Conservation (phyloP, 2,329 filamentous ascomycete species). For the Paraphaeosphaeria sporulosa region DNA sequence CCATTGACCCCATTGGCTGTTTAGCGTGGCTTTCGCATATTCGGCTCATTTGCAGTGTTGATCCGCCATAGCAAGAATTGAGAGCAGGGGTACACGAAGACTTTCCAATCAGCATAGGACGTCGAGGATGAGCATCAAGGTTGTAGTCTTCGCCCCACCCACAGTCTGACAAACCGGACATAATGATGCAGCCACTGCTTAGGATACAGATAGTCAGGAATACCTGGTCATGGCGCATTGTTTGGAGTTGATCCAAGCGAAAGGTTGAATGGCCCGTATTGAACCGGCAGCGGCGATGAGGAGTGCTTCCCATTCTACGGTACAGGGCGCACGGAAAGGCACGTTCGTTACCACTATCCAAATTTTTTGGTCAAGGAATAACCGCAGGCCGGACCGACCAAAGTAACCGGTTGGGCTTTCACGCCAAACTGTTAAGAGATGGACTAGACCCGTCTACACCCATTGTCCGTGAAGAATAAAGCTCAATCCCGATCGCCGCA, state of each 20-base stretch:
- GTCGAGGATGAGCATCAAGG: background rate
- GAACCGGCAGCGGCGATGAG: background rate
- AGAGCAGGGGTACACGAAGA: background rate
- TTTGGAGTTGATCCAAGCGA: background rate
- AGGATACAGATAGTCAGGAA: background rate
- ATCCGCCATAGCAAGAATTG: background rate
- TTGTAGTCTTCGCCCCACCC: background rate
- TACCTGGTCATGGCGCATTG: background rate
- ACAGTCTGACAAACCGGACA: background rate
- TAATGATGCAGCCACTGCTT: background rate
- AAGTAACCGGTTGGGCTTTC: background rate
- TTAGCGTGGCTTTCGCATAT: background rate
- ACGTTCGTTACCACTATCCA: background rate
- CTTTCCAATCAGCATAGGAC: background rate
- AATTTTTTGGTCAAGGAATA: background rate
- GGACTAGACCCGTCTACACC: background rate
- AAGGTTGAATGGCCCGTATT: background rate
- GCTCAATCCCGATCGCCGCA: too few species aligned
- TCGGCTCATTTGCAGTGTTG: background rate
- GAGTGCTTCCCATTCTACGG: background rate
- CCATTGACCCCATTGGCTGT: background rate
- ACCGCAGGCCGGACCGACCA: background rate
- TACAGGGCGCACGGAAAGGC: background rate
- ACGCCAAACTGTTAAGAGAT: background rate
- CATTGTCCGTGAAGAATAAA: too few species aligned